Evolutionary conservation across 257 asterid genomes (phyloP).

Genomic region (Mentha longifolia): DNA sequence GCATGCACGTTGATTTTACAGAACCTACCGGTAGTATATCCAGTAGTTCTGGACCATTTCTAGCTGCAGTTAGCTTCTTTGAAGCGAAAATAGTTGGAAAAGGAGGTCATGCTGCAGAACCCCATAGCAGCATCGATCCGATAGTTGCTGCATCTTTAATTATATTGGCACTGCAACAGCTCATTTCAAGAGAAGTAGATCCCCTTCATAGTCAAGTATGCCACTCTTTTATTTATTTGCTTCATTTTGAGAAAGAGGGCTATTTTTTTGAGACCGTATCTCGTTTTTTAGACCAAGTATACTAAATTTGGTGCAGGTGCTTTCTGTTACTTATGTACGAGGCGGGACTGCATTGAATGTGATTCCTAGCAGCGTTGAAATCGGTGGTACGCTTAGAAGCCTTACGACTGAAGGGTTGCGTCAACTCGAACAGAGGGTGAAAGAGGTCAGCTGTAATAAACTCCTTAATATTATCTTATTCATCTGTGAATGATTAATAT

Average conservation of each 20-base stretch:
- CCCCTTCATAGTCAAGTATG: slow-evolving; percentile 80
- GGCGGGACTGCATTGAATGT: slow-evolving; percentile 70
- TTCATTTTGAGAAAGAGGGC: background rate
- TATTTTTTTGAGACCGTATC: background rate
- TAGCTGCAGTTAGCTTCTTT: slow-evolving; percentile 67
- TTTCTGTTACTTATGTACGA: slow-evolving; percentile 75
- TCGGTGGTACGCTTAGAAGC: slow-evolving; percentile 88
- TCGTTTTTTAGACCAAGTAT: background rate
- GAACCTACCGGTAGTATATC: slow-evolving; percentile 66
- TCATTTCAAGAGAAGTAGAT: slow-evolving; percentile 75
- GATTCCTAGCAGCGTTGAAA: slow-evolving; percentile 63
- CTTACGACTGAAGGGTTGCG: slow-evolving; percentile 76
- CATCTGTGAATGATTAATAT: too few species aligned
- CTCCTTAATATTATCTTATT: slow-evolving; percentile 2
- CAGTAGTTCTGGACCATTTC: slow-evolving; percentile 60
- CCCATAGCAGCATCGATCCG: slow-evolving; percentile 69
- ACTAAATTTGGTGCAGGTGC: slow-evolving; percentile 53
- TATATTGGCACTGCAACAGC: slow-evolving; percentile 78
- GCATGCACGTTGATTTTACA: slow-evolving; percentile 64
- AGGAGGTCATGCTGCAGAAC: slow-evolving; percentile 85
- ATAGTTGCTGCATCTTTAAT: slow-evolving; percentile 67
- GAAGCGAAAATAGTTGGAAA: slow-evolving; percentile 72
- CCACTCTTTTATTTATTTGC: background rate
- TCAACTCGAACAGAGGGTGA: slow-evolving; percentile 70
- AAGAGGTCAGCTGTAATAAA: slow-evolving; percentile 55